Evolutionary conservation across 306 rosid genomes (phyloP), one percentile per base, ranked within the genome.

Genomic region (Rosa persica): DNA sequence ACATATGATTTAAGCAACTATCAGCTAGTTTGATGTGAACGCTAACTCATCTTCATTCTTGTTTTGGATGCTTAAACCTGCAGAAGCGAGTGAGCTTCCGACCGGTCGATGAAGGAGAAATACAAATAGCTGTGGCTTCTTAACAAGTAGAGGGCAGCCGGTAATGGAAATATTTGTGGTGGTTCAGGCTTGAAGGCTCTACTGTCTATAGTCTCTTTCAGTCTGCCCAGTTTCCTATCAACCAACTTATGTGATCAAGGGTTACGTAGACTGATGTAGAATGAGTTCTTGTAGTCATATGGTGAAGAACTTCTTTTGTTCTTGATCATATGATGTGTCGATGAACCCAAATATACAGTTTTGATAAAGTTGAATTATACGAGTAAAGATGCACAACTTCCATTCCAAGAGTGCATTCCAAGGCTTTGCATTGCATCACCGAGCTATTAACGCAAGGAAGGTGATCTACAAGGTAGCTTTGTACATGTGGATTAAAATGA

Each of bases 1-100:
- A 25, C 6, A 60, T 12, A 60, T 54, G 16, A 15, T 23, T 34
- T 34, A 36, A 5, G 43, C 22, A 65, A 17, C 39, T 34, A 34
- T 65, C 30, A 12, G 12, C 19, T 60, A 25, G 61, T 19, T 0
- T 2, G 16, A 36, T 6, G 22, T 65, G 70, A 34, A 65, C 20
- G 20, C 40, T 64, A 15, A 64, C 16, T 67, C 49, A 68, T 61
- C 10, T 75, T 27, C 15, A 44, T 30, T 61, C 57, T 46, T 16
- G 49, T 43, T 23, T 62, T 42, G 47, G 44, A 58, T 43, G 38
- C 12, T 60, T 71, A 43, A 73, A 84, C 2, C 62, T 85, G 92
- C 94, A 93, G 99, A 95, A 84, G 75, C 88, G 90, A 68, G 99
- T 95, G 86, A 91, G 97, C 83, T 95, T 93, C 83, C 80, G 79